Evolutionary conservation across 2,329 filamentous ascomycete species (phyloP).

Genomic region (Beauveria sp.): DNA sequence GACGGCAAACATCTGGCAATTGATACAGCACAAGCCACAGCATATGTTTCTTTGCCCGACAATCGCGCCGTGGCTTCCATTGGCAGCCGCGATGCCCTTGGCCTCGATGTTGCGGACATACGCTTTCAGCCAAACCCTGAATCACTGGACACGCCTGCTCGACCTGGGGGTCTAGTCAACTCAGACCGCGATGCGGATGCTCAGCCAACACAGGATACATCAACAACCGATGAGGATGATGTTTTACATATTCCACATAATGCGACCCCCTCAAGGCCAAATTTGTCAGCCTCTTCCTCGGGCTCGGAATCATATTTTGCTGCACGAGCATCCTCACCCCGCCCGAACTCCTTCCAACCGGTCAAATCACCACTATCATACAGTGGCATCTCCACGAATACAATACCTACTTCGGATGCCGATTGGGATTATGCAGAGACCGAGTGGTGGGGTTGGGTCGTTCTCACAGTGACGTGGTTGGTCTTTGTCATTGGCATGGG

Average conservation of each 20-base stretch:
- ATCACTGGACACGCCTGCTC: background rate
- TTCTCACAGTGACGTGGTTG: slow-evolving; percentile 84
- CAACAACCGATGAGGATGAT: slow-evolving; percentile 79
- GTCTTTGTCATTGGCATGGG: slow-evolving; percentile 97
- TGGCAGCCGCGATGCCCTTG: slow-evolving; percentile 28
- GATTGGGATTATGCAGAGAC: slow-evolving; percentile 92
- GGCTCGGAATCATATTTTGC: slow-evolving; percentile 58
- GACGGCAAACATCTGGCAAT: slow-evolving; percentile 41
- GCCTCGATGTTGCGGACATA: slow-evolving; percentile 38
- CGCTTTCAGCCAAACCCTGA: background rate
- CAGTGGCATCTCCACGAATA: slow-evolving; percentile 41
- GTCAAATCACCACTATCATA: slow-evolving; percentile 55
- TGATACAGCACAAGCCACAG: slow-evolving; percentile 28
- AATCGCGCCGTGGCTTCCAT: background rate
- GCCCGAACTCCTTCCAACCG: slow-evolving; percentile 41
- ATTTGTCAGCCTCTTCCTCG: slow-evolving; percentile 39
- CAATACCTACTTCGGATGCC: slow-evolving; percentile 38
- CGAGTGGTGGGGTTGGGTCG: slow-evolving; percentile 96
- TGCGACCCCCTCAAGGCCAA: slow-evolving; percentile 35
- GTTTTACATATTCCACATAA: slow-evolving; percentile 54
- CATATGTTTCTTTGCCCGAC: slow-evolving; percentile 12
- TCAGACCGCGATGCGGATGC: slow-evolving; percentile 12
- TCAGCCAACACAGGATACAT: slow-evolving; percentile 37
- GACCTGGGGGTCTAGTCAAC: background rate
- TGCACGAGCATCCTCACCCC: slow-evolving; percentile 31